Evolutionary conservation across 768 basidiomycete genomes (phyloP).

Genomic region (Dentipellis fragilis): DNA sequence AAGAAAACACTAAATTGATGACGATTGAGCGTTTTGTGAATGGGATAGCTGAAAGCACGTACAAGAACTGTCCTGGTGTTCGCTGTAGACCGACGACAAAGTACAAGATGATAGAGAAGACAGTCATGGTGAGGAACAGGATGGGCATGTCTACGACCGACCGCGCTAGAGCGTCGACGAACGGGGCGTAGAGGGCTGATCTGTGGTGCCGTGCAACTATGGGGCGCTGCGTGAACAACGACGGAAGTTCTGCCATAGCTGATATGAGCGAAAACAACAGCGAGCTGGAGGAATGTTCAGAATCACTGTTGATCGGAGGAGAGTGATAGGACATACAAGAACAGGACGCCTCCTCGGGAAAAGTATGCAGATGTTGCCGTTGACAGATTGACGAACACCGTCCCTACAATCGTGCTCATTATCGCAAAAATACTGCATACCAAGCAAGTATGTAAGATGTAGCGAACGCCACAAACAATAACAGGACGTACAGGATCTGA

Average conservation of each 20-base stretch:
- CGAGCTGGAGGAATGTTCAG: constrained; percentile 24
- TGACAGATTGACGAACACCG: constrained; percentile 50
- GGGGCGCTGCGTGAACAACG: constrained; percentile 44
- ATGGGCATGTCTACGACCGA: constrained; percentile 51
- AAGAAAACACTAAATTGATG: constrained; percentile 37
- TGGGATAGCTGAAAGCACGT: constrained; percentile 15
- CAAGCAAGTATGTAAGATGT: constrained; percentile 1
- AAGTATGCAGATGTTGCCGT: constrained; percentile 52
- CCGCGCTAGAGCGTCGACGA: constrained; percentile 49
- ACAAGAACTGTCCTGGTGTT: constrained; percentile 58
- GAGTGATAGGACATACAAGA: constrained; percentile 40
- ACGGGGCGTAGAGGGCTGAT: constrained; percentile 54
- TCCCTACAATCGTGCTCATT: constrained; percentile 38
- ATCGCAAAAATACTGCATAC: constrained; percentile 47
- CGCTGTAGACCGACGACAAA: constrained; percentile 51
- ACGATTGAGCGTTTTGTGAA: neutral
- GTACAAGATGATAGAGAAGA: constrained; percentile 45
- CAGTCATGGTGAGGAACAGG: constrained; percentile 32
- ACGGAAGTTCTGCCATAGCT: constrained; percentile 54
- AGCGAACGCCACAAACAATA: neutral
- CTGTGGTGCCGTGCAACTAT: constrained; percentile 48
- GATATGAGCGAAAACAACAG: constrained; percentile 49
- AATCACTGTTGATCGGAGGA: neutral
- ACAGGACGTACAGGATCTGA: no score
- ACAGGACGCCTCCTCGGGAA: constrained; percentile 67